Evolutionary conservation across 176 grass and related monocot species (phyloP), one percentile per base, ranked within the genome.

Genomic region (Canna indica): DNA sequence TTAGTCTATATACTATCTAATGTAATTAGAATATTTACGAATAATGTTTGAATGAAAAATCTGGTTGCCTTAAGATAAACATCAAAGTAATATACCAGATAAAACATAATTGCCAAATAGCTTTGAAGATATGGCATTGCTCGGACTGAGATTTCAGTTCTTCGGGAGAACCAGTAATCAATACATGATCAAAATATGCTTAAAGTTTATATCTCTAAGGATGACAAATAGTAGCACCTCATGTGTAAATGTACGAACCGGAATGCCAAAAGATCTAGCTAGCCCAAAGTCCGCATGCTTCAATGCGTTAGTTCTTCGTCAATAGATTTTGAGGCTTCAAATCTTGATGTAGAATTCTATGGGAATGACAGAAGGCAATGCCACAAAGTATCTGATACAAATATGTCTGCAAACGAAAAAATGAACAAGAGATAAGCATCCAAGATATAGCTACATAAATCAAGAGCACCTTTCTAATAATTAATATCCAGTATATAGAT

Each of bases 201-300:
- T 64, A 14, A n/a, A 5, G 20, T 59, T 59, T 66, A 36, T 11
- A n/a, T 66, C 17, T 22, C 2, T 26, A 66, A 39, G 9, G 8
- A 15, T 22, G 3, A 25, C 10, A 59, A 11, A 28, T 35, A 68
- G 52, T 42, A 7, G 8, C 36, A 94, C 93, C 88, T 96, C 88
- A 4, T 91, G 93, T 73, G 93, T 91, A 47, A 91, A 96, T 42
- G 93, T 91, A 68, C 81, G 79, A 25, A 91, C 81, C 56, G 93
- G 93, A 73, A 96, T 83, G 44, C 83, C 83, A 13, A 96, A 96
- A 35, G 88, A 83, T 77, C 93, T 89, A 14, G 93, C 83, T 72
- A 96, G 68, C n/a, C 93, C 93, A 76, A 96, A 96, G 86, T 96
- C 93, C 0, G 93, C 93, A 20, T 91, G 93, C 88, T 96, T 96